Percentiles rank a stretch among this genome's conserved stretches.
Conservation (phyloP, 768 basidiomycete species). For the Hygrocybe punicea region DNA sequence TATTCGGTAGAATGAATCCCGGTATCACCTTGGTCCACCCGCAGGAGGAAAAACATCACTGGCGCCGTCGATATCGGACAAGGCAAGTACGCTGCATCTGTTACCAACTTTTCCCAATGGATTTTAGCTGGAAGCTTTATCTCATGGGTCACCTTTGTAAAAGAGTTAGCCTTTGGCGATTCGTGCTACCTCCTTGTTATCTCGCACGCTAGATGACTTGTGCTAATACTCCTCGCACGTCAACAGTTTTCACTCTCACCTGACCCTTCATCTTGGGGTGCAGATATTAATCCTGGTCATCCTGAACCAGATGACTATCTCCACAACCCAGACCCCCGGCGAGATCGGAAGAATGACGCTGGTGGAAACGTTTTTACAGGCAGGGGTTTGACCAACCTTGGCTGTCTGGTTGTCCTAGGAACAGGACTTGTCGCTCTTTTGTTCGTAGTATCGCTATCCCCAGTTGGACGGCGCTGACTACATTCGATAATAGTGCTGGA, state of each 20-base stretch:
- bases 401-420: constrained; percentile 59
- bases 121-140: too few species aligned
- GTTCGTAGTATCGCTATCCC: constrained; percentile 34
- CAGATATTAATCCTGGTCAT: constrained; percentile 55
- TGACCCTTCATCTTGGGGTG: constrained; percentile 70
- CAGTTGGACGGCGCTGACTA: not conserved
- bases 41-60: constrained; percentile 26
- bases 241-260: constrained; percentile 67
- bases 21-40: constrained; percentile 33
- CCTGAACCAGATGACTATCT: constrained; percentile 65
- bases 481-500: constrained; percentile 45
- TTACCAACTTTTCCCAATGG: not conserved
- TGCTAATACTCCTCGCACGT: not conserved
- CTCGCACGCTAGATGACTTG: not conserved
- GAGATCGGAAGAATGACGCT: constrained; percentile 54
- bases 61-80: constrained; percentile 54
- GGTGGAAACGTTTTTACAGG: constrained; percentile 63
- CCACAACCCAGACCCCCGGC: constrained; percentile 69
- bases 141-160: too few species aligned
- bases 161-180: too few species aligned
- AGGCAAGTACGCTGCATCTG: constrained; percentile 34
- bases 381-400: constrained; percentile 69
- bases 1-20: constrained; percentile 38
- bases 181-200: too few species aligned
- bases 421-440: constrained; percentile 56